Evolutionary conservation across 768 basidiomycete species (phyloP), one percentile per base, ranked within the genome.

Genomic region (Leucosporidium scottii): DNA sequence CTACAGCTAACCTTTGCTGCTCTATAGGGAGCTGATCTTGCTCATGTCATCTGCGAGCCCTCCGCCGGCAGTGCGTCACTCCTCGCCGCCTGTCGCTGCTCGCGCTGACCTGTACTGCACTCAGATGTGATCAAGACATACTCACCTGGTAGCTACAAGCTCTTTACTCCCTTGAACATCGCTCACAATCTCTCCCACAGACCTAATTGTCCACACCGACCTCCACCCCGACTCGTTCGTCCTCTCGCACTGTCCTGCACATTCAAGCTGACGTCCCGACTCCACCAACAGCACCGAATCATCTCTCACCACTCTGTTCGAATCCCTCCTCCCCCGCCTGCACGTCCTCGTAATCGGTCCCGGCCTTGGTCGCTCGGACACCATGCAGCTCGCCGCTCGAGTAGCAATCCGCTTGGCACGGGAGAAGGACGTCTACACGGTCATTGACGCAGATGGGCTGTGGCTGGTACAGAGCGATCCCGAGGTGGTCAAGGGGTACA

Each of bases 41-140:
- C 93, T 28, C 96, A 98, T 82, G 91, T 98, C 66, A 94, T 98
- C 64, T 99, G 96, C 79, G 87, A 93, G 9, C 94, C 94, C 0
- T 86, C 85, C 0, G 94, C 96, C 9, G 91, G 92, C 20, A 65
- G 71, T 69, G n/a, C 57, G 71, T 63, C 6, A 9, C 30, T 21
- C 17, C 17, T 12, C 25, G 25, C 1, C 28, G 2, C 27, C 34
- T 20, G 1, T 27, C 12, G 2, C 25, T 20, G 30, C 30, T 28
- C 25, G n/a, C 18, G 3, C 13, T 4, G 27, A 44, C 28, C 9
- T 12, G 10, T 31, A 1, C 5, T 23, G 7, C 30, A 21, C 18
- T 3, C 58, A 31, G 83, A 83, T 7, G 88, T 92, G 55, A 99
- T 99, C 82, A 99, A 99, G 80, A 88, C 90, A 0, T 99, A 97